Evolutionary conservation across 345 rosid genomes (phyloP), one percentile per base, ranked within the genome.

Genomic region (Zanthoxylum bungeanum): DNA sequence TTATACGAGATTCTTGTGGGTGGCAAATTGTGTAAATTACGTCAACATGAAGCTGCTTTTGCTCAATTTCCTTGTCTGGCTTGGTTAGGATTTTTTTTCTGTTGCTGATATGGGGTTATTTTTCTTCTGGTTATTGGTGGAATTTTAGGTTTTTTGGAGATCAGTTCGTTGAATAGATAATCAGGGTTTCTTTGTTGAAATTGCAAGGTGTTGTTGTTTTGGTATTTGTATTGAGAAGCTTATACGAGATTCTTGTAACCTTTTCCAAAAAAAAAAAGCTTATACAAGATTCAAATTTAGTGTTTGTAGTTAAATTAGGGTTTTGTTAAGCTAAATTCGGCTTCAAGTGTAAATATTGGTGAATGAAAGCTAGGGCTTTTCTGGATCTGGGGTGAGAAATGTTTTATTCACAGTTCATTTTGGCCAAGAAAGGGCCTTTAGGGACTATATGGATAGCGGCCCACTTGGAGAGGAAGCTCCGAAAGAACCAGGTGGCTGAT

Each of bases 361-460:
- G 82, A 60, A 68, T 67, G 72, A 68, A 60, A 71, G 69, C 28
- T 75, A 74, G 79, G 83, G 71, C 36, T 81, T 72, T 31, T 66
- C 72, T 51, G 40, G 57, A 60, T 59, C 14, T 50, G 55, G 66
- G 75, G 52, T 56, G 72, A 79, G 78, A 82, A 67, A 96, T 96
- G 99, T 96, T 96, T 81, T 96, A 96, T 75, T 93, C 99, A 62
- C 99, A 96, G 84, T 96, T 96, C 78, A 96, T 96, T 78, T 82
- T 96, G 88, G 99, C 99, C 60, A 96, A 96, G 93, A 96, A 96
- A 85, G 99, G 99, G 70, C 99, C 99, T 60, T 86, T 96, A 62
- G 98, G 99, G 72, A 96, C 99, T 3, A 96, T 96, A 79, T 96
- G 99, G 99, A 96, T 96, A 31, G 99, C 99, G 1, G 99, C 99